Evolutionary conservation across 192 early-diverging fungal species (phyloP), one percentile per base, ranked within the genome.

Genomic region (Coemansia erecta): DNA sequence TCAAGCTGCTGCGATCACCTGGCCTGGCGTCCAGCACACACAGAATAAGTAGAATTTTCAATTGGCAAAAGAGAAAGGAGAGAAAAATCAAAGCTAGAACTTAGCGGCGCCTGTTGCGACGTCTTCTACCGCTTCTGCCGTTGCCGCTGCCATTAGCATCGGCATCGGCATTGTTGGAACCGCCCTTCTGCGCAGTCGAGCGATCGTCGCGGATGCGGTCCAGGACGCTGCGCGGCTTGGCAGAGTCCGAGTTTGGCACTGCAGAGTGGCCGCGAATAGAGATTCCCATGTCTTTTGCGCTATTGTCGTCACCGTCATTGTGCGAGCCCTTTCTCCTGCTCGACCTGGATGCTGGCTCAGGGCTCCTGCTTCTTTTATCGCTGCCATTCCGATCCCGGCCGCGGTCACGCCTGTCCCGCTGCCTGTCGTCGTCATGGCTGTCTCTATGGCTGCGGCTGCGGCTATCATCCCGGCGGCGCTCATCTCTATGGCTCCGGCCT

Each of bases 161-260:
- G n/a, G n/a, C n/a, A n/a, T n/a, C n/a, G n/a, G n/a, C n/a, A n/a
- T n/a, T n/a, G n/a, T n/a, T n/a, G n/a, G n/a, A n/a, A n/a, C n/a
- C n/a, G 13, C 14, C 23, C 33, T 56, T 37, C 56, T 46, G 56
- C 28, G 49, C 8, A 12, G 53, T 49, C 15, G 64, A 18, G 37
- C 64, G 74, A n/a, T 63, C 60, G 33, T 71, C 68, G 33, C 55
- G 45, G 8, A 77, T 51, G 5, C 74, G 74, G 23, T 77, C 74
- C 19, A 61, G 31, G 5, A 77, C 48, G 43, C 42, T 71, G 41
- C 60, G 68, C 11, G 49, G 26, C 47, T 65, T 68, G 41, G 23
- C 44, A 11, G 49, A 9, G 39, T 28, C 60, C 14, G 60, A 24
- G 13, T 45, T 45, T 17, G 58, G 17, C n/a, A n/a, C 49, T 51